A percentile compares a stretch with the other conserved stretches of the same genome.
Conservation (phyloP, 176 grass and related monocot species). For the Eremochloa ophiuroides region DNA sequence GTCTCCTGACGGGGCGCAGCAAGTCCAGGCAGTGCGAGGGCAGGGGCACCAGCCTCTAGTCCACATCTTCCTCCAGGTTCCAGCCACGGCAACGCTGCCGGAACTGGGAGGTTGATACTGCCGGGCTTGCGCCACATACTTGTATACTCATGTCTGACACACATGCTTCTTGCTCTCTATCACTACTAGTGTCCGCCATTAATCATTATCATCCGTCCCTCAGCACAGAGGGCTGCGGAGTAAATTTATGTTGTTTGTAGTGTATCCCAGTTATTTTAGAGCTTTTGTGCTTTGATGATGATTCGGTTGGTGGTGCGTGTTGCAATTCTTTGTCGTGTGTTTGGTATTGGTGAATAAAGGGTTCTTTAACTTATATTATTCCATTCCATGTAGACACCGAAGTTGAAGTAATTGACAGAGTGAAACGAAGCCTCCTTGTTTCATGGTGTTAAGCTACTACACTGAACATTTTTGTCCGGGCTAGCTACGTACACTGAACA, state of each 20-base stretch:
- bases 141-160: slow-evolving; percentile 35
- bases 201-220: not conserved
- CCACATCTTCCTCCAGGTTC: slow-evolving; percentile 25
- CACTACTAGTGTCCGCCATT: not conserved
- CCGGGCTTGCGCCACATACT: slow-evolving; percentile 45
- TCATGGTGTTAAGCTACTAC: not conserved
- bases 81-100: not conserved
- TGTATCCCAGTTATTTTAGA: not conserved
- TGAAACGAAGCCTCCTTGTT: slow-evolving; percentile 1
- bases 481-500: too few relatives aligned
- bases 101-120: slow-evolving; percentile 1
- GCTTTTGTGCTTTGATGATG: not conserved
- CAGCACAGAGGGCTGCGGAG: not conserved
- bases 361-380: not conserved
- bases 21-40: slow-evolving; percentile 39
- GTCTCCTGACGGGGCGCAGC: slow-evolving; percentile 48
- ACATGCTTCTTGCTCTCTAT: slow-evolving; percentile 27
- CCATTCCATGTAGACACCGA: not conserved
- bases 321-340: not conserved
- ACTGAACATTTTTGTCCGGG: not conserved
- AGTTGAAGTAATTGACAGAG: not conserved
- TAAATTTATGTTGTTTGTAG: not conserved
- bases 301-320: not conserved
- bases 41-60: slow-evolving; percentile 29
- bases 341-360: not conserved